phyloP scores from a whole-genome alignment of 2,329 filamentous ascomycete genomes.

The Claviceps africana region DNA sequence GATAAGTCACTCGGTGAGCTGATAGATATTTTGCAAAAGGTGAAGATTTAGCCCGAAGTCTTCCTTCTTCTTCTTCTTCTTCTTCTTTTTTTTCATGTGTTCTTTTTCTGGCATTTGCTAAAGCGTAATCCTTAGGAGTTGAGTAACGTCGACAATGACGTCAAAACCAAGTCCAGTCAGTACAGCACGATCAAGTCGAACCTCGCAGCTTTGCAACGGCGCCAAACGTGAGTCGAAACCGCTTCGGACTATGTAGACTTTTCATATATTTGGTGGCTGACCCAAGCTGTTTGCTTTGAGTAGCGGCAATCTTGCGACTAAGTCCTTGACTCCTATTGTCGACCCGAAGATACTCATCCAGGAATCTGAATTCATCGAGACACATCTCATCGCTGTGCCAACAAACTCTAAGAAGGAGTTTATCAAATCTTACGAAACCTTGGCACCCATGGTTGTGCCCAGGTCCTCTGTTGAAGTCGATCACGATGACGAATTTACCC shows the following conservation, averaged over 20 bases:
- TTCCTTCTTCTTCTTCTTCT: too few species aligned
- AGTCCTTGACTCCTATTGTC: slow-evolving; percentile 81
- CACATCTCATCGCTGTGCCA: slow-evolving; percentile 83
- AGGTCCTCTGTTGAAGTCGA: slow-evolving; percentile 70
- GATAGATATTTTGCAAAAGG: slow-evolving; percentile 79
- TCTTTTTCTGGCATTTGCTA: neutral
- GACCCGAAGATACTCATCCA: slow-evolving; percentile 66
- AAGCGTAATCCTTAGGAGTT: slow-evolving; percentile 49
- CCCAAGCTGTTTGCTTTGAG: neutral
- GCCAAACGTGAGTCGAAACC: slow-evolving; percentile 56
- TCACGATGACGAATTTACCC: slow-evolving; percentile 75
- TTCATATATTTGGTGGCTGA: neutral
- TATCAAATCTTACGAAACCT: slow-evolving; percentile 72
- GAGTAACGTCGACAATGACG: slow-evolving; percentile 83
- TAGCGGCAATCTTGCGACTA: slow-evolving; percentile 85
- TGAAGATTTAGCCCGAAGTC: slow-evolving; percentile 16
- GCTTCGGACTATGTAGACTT: neutral
- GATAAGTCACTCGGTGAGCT: slow-evolving; percentile 83
- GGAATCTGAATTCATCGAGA: slow-evolving; percentile 93
- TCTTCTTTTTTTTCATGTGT: neutral
- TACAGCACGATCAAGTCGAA: slow-evolving; percentile 86
- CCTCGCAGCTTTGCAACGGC: slow-evolving; percentile 66
- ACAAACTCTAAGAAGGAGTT: slow-evolving; percentile 74
- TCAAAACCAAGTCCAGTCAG: slow-evolving; percentile 86
- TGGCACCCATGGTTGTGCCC: slow-evolving; percentile 85